Evolutionary conservation across 768 basidiomycete genomes (phyloP), one percentile per base, ranked within the genome.

Genomic region (Leccinellum albellum): DNA sequence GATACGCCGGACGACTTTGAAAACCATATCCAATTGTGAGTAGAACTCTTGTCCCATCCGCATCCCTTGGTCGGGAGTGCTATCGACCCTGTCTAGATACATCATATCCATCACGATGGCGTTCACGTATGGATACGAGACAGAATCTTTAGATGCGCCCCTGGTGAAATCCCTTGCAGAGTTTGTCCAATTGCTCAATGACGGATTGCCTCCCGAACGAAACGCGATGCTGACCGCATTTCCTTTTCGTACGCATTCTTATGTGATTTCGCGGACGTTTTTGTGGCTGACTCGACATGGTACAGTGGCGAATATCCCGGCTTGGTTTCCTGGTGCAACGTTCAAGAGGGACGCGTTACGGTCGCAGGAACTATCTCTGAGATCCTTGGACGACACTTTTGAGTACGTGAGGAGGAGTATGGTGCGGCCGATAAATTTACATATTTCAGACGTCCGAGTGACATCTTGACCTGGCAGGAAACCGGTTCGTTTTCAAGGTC

Each of bases 101-200:
- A 65, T 72, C 35, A 53, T 68, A 33, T 72, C 70, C 21, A 66
- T 72, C 33, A 72, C 69, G 1, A 72, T 70, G 70, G 55, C 57
- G 4, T 58, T 63, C 46, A 72, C 71, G 2, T 72, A 70, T 46
- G 69, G 69, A 33, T 70, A 70, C 12, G 62, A 72, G 50, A 60
- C 40, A 15, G 49, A 62, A 44, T 69, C 69, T 4, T 48, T 70
- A 58, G 60, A 73, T 9, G 64, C 59, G 7, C 69, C 66, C 2
- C 55, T 70, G 15, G 67, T 70, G 44, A 66, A 60, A 42, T 61
- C 71, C 5, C 55, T 70, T 10, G 54, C 59, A 2, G 68, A 72
- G n/a, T 58, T 68, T 6, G 55, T 59, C 28, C 59, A 56, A 6
- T 26, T 70, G 31, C 29, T 70, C 10, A 70, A 60, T 28, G 59